Base-by-base conservation (phyloP, 495 filamentous ascomycete genomes). In the Rhypophila decipiens region DNA sequence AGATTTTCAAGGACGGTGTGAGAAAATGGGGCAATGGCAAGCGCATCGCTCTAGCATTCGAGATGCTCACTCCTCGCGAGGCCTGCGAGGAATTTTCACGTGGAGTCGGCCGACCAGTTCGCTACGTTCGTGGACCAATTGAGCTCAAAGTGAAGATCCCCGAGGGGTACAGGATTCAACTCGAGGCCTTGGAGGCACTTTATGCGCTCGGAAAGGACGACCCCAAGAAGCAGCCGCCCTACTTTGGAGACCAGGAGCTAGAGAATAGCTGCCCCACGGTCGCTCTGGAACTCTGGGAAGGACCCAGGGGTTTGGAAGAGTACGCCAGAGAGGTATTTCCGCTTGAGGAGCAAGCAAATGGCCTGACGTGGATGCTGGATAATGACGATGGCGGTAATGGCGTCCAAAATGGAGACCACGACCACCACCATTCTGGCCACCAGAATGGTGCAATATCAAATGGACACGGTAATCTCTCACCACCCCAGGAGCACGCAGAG, bases 281-380 rank as follows among this genome's bases (percentile, higher is more conserved):
- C 44, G 84, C 89, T 8, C 68, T 87, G 46, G 75, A 83, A 50
- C 66, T 97, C 36, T 97, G 93, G 93, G 86, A 94, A 56, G 93
- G 91, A 4, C 86, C 85, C 60, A 75, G 93, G 33, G 86, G 90
- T 31, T 78, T 98, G 61, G 90, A 97, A 57, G 93, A 97, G 64
- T 98, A 97, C 65, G 93, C 91, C 22, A 77, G 88, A 18, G 93
- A 98, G 58, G 90, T 94, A 0, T 98, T 96, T 58, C 90, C 89
- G 0, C 73, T 95, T 3, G 93, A 98, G 65, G 93, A 98, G 69
- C 82, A 86, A 49, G 86, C 88, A 2, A 96, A 98, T 66, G 93
- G 91, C 4, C 69, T 90, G 56, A 84, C 84, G 19, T 98, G 93
- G 93, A 95, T 95, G 89, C 64, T 69, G 33, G 70, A 69, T 9